A percentile compares a stretch with the other conserved stretches of the same genome.
These are phyloP conservation scores for Xanthoconium stramineum DNA, from an alignment of 768 basidiomycete species.

Conservation along the genomic window DNA sequence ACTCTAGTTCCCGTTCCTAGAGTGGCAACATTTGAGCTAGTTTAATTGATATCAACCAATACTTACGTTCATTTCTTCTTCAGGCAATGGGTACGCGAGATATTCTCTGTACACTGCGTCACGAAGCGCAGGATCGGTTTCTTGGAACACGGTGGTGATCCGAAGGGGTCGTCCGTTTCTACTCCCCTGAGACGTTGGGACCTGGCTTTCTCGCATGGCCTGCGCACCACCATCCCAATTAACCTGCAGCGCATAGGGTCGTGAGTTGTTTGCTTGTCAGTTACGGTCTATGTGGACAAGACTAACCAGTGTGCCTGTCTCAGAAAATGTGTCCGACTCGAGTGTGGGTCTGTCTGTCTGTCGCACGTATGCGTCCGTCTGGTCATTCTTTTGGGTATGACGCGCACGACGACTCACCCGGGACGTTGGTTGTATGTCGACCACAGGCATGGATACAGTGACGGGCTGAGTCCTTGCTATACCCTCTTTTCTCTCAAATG, in stretches of 20 bases:
- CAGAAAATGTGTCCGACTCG: slow-evolving; percentile 2
- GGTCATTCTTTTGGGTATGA: not conserved
- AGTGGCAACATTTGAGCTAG: not conserved
- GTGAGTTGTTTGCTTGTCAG: not conserved
- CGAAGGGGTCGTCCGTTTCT: not conserved
- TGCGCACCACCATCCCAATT: not conserved
- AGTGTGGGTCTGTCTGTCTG: not conserved
- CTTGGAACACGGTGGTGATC: slow-evolving; percentile 16
- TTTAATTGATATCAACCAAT: not conserved
- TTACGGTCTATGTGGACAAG: not conserved
- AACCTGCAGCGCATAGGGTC: not conserved
- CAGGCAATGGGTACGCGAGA: not conserved
- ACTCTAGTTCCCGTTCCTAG: slow-evolving; percentile 30
- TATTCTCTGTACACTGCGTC: slow-evolving; percentile 12
- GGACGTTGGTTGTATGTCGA: not conserved
- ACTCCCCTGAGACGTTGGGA: not conserved
- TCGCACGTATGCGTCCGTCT: not conserved
- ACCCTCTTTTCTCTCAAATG: not conserved
- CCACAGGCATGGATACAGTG: not conserved
- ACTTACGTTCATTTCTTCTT: slow-evolving; percentile 1
- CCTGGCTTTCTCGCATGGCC: not conserved
- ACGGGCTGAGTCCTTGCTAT: not conserved
- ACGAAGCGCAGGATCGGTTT: not conserved
- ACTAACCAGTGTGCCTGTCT: slow-evolving; percentile 17
- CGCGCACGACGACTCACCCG: not conserved